These are phyloP conservation scores for Colletotrichum agaves DNA, from an alignment of 2,329 filamentous ascomycete genomes.

Conservation along the genomic window DNA sequence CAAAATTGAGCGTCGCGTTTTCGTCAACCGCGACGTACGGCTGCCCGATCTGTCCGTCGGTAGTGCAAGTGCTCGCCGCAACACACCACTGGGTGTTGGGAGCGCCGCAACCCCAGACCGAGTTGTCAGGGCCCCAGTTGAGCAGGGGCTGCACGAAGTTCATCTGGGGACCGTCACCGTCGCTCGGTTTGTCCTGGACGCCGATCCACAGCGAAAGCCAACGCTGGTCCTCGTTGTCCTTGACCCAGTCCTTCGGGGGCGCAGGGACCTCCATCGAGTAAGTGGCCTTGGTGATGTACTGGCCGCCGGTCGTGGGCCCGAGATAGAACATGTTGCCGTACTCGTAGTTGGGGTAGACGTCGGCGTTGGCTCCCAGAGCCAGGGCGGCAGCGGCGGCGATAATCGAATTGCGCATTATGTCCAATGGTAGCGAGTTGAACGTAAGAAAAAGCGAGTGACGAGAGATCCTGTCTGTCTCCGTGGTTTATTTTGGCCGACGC, in stretches of 20 bases:
- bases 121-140: constrained; percentile 27
- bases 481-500: neutral
- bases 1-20: constrained; percentile 18
- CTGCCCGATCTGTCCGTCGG: constrained; percentile 22
- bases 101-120: constrained; percentile 17
- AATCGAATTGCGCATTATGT: constrained; percentile 16
- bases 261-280: constrained; percentile 37
- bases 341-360: constrained; percentile 22
- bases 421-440: neutral
- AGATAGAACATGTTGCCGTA: constrained; percentile 31
- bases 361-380: constrained; percentile 21
- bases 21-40: constrained; percentile 16
- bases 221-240: constrained; percentile 10
- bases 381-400: neutral
- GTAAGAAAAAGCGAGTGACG: constrained; percentile 9
- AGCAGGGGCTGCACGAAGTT: constrained; percentile 27
- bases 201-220: constrained; percentile 25
- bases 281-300: constrained; percentile 36
- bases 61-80: constrained; percentile 17
- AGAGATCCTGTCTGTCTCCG: constrained; percentile 14
- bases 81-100: constrained; percentile 29
- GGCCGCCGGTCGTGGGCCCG: constrained; percentile 20
- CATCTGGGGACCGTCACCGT: constrained; percentile 19
- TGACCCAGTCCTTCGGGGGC: constrained; percentile 25
- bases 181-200: constrained; percentile 20